Conservation (phyloP, 805 yeast species). For the Lachancea sp. region DNA sequence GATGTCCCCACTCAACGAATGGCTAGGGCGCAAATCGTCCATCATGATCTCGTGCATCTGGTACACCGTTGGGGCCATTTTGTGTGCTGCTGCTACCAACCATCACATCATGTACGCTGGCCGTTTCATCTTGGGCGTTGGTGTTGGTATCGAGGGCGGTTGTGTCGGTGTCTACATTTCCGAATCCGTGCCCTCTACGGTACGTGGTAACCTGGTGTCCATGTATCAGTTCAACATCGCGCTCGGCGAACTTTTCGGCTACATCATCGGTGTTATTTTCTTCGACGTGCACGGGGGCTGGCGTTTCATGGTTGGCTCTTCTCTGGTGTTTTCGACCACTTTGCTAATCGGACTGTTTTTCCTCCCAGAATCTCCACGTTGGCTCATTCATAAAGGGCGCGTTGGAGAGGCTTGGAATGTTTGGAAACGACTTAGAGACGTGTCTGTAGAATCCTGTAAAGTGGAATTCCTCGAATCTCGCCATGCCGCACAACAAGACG, state of each 20-base stretch:
- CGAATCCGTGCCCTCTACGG: conserved; percentile 52
- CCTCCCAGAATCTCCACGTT: conserved; percentile 59
- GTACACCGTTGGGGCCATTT: conserved; percentile 54
- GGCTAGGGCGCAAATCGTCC: conserved; percentile 49
- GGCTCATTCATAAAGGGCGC: conserved; percentile 45
- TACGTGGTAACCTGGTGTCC: conserved; percentile 56
- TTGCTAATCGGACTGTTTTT: conserved; percentile 46
- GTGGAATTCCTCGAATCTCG: conserved; percentile 54
- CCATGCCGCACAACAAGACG: conserved; percentile 45
- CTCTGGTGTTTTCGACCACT: conserved; percentile 50
- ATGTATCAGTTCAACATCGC: conserved; percentile 61
- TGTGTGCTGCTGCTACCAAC: conserved; percentile 47
- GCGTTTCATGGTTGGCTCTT: conserved; percentile 62
- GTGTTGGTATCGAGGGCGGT: conserved; percentile 63
- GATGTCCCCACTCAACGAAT: conserved; percentile 52
- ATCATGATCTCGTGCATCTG: conserved; percentile 51
- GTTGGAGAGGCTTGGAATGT: conserved; percentile 48
- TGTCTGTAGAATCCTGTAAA: conserved; percentile 37
- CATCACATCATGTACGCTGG: conserved; percentile 51
- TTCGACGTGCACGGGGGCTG: conserved; percentile 51
- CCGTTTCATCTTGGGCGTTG: conserved; percentile 54
- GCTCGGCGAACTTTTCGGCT: conserved; percentile 60
- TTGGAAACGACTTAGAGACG: conserved; percentile 52
- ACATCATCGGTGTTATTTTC: conserved; percentile 57
- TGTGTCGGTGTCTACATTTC: conserved; percentile 57